Percentiles rank a stretch among this genome's conserved stretches.
phyloP scores from a whole-genome alignment of 805 yeast genomes.

The Zygoascus bituminiphila region DNA sequence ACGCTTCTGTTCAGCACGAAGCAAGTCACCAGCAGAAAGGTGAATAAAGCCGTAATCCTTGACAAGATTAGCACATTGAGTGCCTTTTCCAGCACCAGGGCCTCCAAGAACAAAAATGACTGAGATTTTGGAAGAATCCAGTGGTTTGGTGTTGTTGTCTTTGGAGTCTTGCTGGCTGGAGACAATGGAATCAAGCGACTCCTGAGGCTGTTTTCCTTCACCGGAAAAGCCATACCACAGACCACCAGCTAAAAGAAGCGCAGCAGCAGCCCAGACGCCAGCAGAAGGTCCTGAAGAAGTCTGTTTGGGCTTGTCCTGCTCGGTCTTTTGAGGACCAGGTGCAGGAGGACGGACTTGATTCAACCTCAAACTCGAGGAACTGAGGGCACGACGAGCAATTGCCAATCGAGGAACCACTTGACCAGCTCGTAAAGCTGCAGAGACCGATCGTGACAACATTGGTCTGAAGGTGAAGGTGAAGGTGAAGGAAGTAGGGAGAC shows the following conservation, averaged over 20 bases:
- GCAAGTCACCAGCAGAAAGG: constrained; percentile 90
- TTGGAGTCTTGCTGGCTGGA: neutral
- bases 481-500: no score
- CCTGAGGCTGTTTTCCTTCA: neutral
- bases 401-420: neutral
- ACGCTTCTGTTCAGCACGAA: constrained; percentile 85
- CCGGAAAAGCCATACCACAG: neutral
- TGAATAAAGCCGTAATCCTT: constrained; percentile 75
- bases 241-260: neutral
- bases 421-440: neutral
- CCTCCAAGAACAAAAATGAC: constrained; percentile 93
- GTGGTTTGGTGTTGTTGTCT: neutral
- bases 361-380: neutral
- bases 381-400: neutral
- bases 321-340: neutral
- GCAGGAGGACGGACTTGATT: neutral
- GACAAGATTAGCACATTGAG: constrained; percentile 86
- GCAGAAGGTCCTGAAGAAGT: neutral
- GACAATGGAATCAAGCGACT: neutral
- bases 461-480: no score
- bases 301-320: neutral
- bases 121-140: constrained; percentile 34
- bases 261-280: neutral
- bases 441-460: neutral
- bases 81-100: constrained; percentile 97